phyloP scores from a whole-genome alignment of 192 early-diverging fungal species.

The Umbelopsis isabellina region DNA sequence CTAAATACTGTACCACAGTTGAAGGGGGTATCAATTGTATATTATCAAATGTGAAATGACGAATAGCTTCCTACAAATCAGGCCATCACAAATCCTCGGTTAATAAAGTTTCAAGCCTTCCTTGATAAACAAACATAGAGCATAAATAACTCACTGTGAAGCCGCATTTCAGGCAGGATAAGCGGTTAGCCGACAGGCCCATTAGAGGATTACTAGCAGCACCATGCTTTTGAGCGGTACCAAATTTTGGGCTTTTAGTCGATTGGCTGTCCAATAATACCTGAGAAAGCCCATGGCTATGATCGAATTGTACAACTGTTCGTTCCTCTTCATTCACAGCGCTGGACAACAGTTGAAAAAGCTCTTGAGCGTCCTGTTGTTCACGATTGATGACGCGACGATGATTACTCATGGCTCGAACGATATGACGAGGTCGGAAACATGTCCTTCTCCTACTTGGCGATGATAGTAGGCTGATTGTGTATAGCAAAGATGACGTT shows the following conservation, averaged over 20 bases:
- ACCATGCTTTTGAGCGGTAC: neutral
- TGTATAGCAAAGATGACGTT: constrained; percentile 24
- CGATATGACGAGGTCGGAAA: constrained; percentile 66
- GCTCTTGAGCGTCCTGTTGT: constrained; percentile 91
- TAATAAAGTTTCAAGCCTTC: neutral
- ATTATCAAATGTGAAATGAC: constrained; percentile 84
- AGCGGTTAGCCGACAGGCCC: constrained; percentile 73
- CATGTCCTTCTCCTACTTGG: constrained; percentile 40
- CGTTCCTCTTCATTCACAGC: constrained; percentile 68
- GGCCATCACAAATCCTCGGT: neutral
- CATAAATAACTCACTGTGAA: constrained; percentile 59
- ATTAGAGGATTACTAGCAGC: constrained; percentile 67
- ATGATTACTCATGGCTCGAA: constrained; percentile 59
- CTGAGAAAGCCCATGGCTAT: neutral
- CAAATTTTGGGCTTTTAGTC: neutral
- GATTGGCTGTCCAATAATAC: neutral
- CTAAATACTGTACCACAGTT: constrained; percentile 21
- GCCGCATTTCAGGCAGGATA: constrained; percentile 80
- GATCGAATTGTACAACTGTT: neutral
- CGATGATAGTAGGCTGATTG: constrained; percentile 36
- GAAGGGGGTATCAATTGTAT: constrained; percentile 71
- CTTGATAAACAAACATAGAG: neutral
- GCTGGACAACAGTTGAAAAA: constrained; percentile 79
- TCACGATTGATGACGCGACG: constrained; percentile 66
- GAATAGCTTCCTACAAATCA: constrained; percentile 60